Evolutionary conservation across 75 land plant species (phyloP), one percentile per base, ranked within the genome.

Genomic region (Picea sitchensis): DNA sequence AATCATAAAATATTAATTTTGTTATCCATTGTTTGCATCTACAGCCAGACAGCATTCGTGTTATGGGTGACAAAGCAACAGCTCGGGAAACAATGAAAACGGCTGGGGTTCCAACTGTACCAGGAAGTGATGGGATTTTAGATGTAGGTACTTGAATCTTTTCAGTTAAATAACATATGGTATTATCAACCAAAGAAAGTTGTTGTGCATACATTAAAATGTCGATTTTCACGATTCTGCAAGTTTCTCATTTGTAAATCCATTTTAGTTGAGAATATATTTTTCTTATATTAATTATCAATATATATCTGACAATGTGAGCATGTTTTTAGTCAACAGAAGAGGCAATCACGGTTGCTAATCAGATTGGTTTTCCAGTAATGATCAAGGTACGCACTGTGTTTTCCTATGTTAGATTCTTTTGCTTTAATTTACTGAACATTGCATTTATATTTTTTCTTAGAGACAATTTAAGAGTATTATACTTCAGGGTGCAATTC

Each of bases 31-130:
- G 5, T 44, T 71, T n/a, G 4, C 26, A 59, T 83, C 81, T 78
- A 64, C 89, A 95, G 98, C 87, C 98, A 77, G 96, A 95, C 56
- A 95, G 98, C 62, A 95, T 95, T 59, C 88, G 98, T 34, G 87
- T 88, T 12, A 95, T 95, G 98, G 98, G 98, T 64, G 98, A 95
- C 76, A 95, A 95, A 82, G 85, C 98, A 71, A 94, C 98, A 44
- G 98, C 98, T 31, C 88, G 98, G 44, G 88, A 95, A 21, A 95
- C 98, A 79, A 95, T 95, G 98, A 94, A 90, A 76, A 88, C 84
- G 73, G 96, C 98, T 72, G 98, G 98, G 20, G 98, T 95, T 63
- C 98, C 98, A 8, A 95, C 98, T 73, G 98, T 95, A 44, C 98
- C 98, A 67, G 98, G 98, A 65, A 95, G 96, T 86, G 98, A 93